Evolutionary conservation across 164 flowering plant genomes (phyloP).

Genomic region (Dillenia turbinata): DNA sequence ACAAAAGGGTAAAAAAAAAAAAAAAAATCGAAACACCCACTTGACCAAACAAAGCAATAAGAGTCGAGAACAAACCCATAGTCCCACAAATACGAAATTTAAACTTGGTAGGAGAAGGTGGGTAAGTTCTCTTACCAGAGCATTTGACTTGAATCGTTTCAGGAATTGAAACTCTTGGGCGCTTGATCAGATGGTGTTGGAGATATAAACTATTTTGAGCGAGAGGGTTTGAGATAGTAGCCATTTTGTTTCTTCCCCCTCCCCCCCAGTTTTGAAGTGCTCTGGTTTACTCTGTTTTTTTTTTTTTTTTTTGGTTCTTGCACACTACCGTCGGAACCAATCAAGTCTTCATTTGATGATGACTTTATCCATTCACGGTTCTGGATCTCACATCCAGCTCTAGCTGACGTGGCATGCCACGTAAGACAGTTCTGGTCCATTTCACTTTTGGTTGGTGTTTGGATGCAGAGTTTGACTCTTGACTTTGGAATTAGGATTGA

Average conservation of each 20-base stretch:
- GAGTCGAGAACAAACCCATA: neutral
- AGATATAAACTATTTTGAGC: constrained; percentile 18
- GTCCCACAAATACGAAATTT: too few relatives aligned
- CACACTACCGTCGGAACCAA: too few relatives aligned
- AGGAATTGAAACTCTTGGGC: constrained; percentile 4
- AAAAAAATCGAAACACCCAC: neutral
- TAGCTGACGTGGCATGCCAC: too few relatives aligned
- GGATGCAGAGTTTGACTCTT: too few relatives aligned
- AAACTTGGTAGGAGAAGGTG: too few relatives aligned
- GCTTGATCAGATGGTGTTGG: constrained; percentile 10
- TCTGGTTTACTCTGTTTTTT: neutral
- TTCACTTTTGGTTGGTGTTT: too few relatives aligned
- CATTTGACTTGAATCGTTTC: constrained; percentile 23
- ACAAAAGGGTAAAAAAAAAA: neutral
- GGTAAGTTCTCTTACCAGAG: constrained; percentile 25
- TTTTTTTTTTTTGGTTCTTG: neutral
- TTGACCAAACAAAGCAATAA: neutral
- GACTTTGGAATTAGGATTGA: too few relatives aligned
- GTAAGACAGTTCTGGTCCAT: too few relatives aligned
- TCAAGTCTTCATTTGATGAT: too few relatives aligned
- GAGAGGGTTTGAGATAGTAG: constrained; percentile 24
- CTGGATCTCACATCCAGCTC: too few relatives aligned
- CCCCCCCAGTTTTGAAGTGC: neutral
- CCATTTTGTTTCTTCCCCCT: constrained; percentile 18
- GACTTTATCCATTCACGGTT: too few relatives aligned